These are phyloP conservation scores for Isoetes taiwanensis DNA, from an alignment of 75 land plant genomes.

Conservation along the genomic window DNA sequence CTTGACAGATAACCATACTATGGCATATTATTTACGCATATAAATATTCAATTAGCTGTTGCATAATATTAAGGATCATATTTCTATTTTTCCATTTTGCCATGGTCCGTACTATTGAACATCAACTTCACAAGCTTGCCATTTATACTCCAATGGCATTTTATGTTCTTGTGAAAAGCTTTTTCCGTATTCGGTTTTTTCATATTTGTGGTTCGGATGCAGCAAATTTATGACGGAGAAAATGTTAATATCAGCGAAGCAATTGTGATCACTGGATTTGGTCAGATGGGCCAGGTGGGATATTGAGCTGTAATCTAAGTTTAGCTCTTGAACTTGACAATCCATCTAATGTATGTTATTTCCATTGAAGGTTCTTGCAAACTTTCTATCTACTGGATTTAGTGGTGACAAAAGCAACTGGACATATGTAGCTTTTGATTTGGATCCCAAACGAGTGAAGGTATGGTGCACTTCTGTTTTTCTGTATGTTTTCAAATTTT, in stretches of 20 bases:
- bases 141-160: too few relatives aligned
- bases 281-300: slow-evolving; percentile 84
- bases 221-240: slow-evolving; percentile 19
- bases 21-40: too few relatives aligned
- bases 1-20: too few relatives aligned
- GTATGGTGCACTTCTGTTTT: slow-evolving; percentile 23
- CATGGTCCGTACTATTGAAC: too few relatives aligned
- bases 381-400: slow-evolving; percentile 75
- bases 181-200: too few relatives aligned
- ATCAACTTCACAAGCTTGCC: too few relatives aligned
- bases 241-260: slow-evolving; percentile 64
- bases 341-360: not conserved
- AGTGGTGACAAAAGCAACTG: slow-evolving; percentile 56
- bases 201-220: too few relatives aligned
- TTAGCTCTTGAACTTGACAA: not conserved
- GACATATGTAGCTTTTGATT: slow-evolving; percentile 89
- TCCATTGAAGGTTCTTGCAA: slow-evolving; percentile 68
- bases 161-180: too few relatives aligned
- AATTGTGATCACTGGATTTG: slow-evolving; percentile 94
- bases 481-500: not conserved
- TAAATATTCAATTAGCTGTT: too few relatives aligned
- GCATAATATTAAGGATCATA: too few relatives aligned
- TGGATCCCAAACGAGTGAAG: slow-evolving; percentile 76
- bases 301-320: not conserved
- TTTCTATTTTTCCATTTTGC: too few relatives aligned